A percentile compares a stretch with the other conserved stretches of the same genome.
Evolutionary conservation across 2,329 filamentous ascomycete species (phyloP).

Genomic region (Dothidotthia symphoricarpi): DNA sequence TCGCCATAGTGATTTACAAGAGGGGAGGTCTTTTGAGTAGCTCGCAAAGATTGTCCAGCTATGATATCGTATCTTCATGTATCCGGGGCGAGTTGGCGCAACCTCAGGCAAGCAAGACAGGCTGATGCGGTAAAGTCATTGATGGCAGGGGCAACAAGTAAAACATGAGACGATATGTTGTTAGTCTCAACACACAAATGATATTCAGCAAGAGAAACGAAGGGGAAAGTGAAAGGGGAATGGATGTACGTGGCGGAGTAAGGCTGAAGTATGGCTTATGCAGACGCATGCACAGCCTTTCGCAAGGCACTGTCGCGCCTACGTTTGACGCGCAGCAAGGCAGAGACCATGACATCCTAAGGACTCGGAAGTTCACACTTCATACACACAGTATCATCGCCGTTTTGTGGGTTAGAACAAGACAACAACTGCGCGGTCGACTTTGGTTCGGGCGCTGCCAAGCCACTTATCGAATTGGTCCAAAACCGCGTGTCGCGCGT

Average conservation of each 20-base stretch:
- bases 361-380: too few relatives aligned
- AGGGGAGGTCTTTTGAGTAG: neutral
- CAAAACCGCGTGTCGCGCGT: neutral
- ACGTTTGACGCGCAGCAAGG: neutral
- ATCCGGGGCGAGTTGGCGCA: too few relatives aligned
- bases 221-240: neutral
- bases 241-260: constrained; percentile 7
- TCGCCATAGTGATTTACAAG: constrained; percentile 1
- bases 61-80: too few relatives aligned
- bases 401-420: too few relatives aligned
- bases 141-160: too few relatives aligned
- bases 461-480: constrained; percentile 6
- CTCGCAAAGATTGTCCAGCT: too few relatives aligned
- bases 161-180: too few relatives aligned
- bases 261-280: constrained; percentile 8
- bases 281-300: constrained; percentile 6
- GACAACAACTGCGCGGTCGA: too few relatives aligned
- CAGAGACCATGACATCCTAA: neutral
- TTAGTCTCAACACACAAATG: too few relatives aligned
- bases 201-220: neutral
- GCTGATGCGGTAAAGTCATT: too few relatives aligned
- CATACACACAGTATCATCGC: too few relatives aligned
- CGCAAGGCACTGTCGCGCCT: neutral
- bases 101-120: too few relatives aligned
- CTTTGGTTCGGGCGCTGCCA: constrained; percentile 3